Conservation (phyloP, 306 rosid species). For the Potentilla sterilis region DNA sequence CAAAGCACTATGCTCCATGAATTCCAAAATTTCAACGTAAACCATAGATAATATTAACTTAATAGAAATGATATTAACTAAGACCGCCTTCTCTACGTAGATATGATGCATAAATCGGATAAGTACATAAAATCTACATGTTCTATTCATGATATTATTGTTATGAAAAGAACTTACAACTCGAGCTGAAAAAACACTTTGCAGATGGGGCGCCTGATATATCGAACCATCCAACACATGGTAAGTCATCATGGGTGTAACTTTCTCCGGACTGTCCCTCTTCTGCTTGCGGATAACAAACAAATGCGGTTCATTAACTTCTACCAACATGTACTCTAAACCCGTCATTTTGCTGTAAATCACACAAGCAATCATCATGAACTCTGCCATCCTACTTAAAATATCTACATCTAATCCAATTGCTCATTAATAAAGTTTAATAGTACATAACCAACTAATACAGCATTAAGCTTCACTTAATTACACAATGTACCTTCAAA, state of each 20-base stretch:
- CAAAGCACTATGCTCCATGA: too few relatives aligned
- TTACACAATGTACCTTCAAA: neutral
- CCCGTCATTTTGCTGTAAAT: constrained; percentile 76
- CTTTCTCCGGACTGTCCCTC: constrained; percentile 91
- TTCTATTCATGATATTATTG: constrained; percentile 8
- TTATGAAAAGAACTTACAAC: constrained; percentile 43
- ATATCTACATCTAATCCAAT: neutral
- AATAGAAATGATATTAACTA: neutral
- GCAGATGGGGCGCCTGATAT: constrained; percentile 88
- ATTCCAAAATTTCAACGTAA: neutral
- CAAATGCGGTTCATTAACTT: constrained; percentile 81
- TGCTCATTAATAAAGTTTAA: neutral
- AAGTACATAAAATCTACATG: neutral
- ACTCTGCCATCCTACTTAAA: neutral
- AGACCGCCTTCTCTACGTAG: neutral
- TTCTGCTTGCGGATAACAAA: constrained; percentile 81
- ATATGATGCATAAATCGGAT: neutral
- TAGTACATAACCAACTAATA: neutral
- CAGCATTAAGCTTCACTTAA: neutral
- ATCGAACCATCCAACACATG: constrained; percentile 87
- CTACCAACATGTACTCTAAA: constrained; percentile 62
- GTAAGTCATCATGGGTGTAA: constrained; percentile 78
- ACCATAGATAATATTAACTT: neutral
- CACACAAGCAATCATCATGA: constrained; percentile 17
- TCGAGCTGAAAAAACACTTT: constrained; percentile 89